A percentile compares a stretch with the other conserved stretches of the same genome.
Evolutionary conservation across 2,329 filamentous ascomycete genomes (phyloP).

Genomic region (Aureobasidium sp.): DNA sequence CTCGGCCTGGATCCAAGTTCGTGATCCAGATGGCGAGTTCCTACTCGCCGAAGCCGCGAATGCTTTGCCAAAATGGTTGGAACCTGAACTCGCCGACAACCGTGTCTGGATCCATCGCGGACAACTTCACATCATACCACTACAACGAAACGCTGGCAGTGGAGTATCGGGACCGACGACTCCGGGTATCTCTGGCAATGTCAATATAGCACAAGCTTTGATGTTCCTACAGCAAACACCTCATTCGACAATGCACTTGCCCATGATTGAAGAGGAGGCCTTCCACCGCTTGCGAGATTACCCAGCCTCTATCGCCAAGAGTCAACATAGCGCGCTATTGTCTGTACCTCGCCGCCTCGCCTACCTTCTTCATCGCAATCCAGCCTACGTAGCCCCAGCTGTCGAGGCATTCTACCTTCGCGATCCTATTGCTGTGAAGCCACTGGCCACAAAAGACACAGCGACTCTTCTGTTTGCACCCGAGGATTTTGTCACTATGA

Average conservation of each 20-base stretch:
- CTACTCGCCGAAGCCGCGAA: slow-evolving; percentile 89
- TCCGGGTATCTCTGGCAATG: slow-evolving; percentile 28
- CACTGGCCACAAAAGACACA: slow-evolving; percentile 53
- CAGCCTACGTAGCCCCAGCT: slow-evolving; percentile 71
- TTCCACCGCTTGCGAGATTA: slow-evolving; percentile 86
- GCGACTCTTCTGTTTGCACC: slow-evolving; percentile 61
- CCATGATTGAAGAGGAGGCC: slow-evolving; percentile 74
- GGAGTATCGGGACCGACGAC: slow-evolving; percentile 4
- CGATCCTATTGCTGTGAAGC: slow-evolving; percentile 68
- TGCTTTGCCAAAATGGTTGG: slow-evolving; percentile 81
- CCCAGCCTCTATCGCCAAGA: slow-evolving; percentile 64
- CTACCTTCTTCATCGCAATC: slow-evolving; percentile 66
- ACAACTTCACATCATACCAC: slow-evolving; percentile 65
- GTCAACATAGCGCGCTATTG: slow-evolving; percentile 67
- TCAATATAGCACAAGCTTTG: slow-evolving; percentile 61
- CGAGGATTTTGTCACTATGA: slow-evolving; percentile 69
- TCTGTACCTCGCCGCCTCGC: slow-evolving; percentile 77
- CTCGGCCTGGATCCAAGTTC: slow-evolving; percentile 73
- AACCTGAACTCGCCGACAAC: slow-evolving; percentile 80
- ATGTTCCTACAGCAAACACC: slow-evolving; percentile 51
- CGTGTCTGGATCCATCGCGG: slow-evolving; percentile 83
- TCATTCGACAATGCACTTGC: slow-evolving; percentile 59
- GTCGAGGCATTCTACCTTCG: slow-evolving; percentile 89
- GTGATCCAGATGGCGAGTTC: slow-evolving; percentile 90
- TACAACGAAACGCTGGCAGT: slow-evolving; percentile 23